A percentile compares a stretch with the other conserved stretches of the same genome.
Evolutionary conservation across 73 alveolate species (phyloP).

Genomic region (Urostyla sp.): DNA sequence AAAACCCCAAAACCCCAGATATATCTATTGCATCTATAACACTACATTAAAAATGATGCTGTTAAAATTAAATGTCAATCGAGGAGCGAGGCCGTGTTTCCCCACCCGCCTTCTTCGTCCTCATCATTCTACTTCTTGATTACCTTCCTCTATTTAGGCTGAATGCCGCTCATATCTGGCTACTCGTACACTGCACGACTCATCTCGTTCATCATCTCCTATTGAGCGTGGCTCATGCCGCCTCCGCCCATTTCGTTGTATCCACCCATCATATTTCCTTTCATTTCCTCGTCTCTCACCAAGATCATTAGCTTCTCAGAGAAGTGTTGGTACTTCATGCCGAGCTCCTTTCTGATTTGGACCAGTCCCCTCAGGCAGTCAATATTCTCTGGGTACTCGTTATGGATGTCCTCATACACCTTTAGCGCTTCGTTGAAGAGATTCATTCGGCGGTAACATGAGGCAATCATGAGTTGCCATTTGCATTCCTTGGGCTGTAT

Average conservation of each 20-base stretch:
- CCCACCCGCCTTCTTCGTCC: constrained; percentile 72
- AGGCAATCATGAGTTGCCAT: constrained; percentile 98
- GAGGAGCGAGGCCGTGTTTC: constrained; percentile 57
- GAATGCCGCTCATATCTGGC: background rate
- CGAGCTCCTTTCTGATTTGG: constrained; percentile 69
- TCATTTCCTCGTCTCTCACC: constrained; percentile 64
- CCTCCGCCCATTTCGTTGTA: constrained; percentile 27
- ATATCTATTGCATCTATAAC: too few species aligned
- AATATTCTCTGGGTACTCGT: constrained; percentile 89
- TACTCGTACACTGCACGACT: background rate
- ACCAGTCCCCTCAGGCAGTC: constrained; percentile 87
- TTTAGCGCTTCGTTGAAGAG: constrained; percentile 72
- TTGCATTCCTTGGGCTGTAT: constrained; percentile 97
- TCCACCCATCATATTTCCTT: constrained; percentile 48
- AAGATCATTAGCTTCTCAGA: constrained; percentile 52
- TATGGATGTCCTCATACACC: constrained; percentile 85
- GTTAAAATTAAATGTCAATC: background rate
- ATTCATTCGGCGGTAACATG: constrained; percentile 95
- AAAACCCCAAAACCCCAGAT: too few species aligned
- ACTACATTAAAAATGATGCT: too few species aligned
- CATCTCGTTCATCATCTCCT: constrained; percentile 32
- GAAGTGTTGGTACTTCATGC: constrained; percentile 69
- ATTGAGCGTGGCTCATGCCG: background rate
- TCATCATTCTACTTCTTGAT: constrained; percentile 24
- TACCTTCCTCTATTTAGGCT: constrained; percentile 26